These are phyloP conservation scores for Aschersonia sp. DNA, from an alignment of 2,329 filamentous ascomycete genomes.

Conservation along the genomic window DNA sequence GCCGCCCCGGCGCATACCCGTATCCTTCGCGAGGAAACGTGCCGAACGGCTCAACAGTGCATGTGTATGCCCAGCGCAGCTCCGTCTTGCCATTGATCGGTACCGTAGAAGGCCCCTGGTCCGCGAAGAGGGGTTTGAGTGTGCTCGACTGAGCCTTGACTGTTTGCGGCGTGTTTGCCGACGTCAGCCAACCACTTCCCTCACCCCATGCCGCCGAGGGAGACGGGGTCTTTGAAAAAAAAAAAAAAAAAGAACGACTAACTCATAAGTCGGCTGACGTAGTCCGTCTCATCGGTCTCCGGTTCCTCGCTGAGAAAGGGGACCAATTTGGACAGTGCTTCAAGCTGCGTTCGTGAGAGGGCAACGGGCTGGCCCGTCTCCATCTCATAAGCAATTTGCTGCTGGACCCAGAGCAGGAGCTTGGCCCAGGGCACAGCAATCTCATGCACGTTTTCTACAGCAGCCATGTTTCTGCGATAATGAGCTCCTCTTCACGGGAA, in stretches of 20 bases:
- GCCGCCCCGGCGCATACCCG: conserved; percentile 14
- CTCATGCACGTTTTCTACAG: not conserved
- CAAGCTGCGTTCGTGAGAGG: conserved; percentile 21
- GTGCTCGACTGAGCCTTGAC: no score
- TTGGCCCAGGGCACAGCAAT: conserved; percentile 15
- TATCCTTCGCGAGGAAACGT: conserved; percentile 17
- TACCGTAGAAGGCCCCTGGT: conserved; percentile 6
- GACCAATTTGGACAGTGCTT: conserved; percentile 23
- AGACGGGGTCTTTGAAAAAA: not conserved
- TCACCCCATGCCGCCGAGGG: not conserved
- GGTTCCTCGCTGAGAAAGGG: conserved; percentile 16
- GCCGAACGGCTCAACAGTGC: conserved; percentile 8
- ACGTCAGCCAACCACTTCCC: no score
- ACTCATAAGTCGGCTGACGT: conserved; percentile 16
- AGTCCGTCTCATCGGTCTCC: conserved; percentile 11
- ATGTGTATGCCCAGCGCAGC: conserved; percentile 12
- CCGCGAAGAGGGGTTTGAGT: conserved; percentile 5
- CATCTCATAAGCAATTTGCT: conserved; percentile 22
- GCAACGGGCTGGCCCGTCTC: conserved; percentile 16
- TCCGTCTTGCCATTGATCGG: conserved; percentile 9
- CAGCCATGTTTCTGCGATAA: not conserved
- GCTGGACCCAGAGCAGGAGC: conserved; percentile 23
- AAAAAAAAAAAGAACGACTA: conserved; percentile 4
- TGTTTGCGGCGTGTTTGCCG: no score
- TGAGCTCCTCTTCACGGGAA: not conserved